These are phyloP conservation scores for Arabidopsis lyrata DNA, from an alignment of 441 rosid species.

Conservation along the genomic window DNA sequence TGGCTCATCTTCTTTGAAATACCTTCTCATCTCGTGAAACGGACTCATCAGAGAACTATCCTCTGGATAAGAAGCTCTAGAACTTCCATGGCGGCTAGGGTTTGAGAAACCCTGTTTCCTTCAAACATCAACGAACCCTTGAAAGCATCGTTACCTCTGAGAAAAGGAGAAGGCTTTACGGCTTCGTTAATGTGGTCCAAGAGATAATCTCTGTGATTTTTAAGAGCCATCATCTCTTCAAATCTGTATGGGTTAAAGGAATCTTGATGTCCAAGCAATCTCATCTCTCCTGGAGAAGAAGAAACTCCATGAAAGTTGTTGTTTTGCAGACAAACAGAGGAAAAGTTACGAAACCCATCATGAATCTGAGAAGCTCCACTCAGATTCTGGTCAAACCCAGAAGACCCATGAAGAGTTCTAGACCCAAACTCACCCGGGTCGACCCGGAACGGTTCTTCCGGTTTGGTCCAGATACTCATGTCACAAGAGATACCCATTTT, in stretches of 20 bases:
- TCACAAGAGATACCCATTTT: conserved; percentile 60
- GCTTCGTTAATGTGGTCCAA: conserved; percentile 14
- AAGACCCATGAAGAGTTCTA: background rate
- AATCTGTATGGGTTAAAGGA: conserved; percentile 39
- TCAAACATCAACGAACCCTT: conserved; percentile 39
- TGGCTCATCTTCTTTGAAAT: background rate
- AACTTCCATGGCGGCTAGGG: conserved; percentile 37
- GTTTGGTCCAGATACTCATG: conserved; percentile 38
- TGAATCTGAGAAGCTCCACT: background rate
- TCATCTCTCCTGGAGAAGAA: conserved; percentile 1
- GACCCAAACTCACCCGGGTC: background rate
- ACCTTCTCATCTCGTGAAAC: background rate
- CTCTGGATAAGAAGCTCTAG: conserved; percentile 4
- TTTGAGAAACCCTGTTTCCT: conserved; percentile 43
- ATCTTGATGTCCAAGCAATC: conserved; percentile 47
- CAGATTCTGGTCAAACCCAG: background rate
- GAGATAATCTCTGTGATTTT: conserved; percentile 13
- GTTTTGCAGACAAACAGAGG: conserved; percentile 34
- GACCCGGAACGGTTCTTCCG: conserved; percentile 20
- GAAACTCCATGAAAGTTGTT: conserved; percentile 34
- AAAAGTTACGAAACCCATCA: background rate
- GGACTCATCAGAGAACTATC: conserved; percentile 33
- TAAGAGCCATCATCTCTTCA: conserved; percentile 36
- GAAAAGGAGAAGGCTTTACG: conserved; percentile 41
- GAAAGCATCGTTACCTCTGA: background rate